These are phyloP conservation scores for Talinum fruticosum DNA, from an alignment of 148 eudicot genomes.

Conservation along the genomic window DNA sequence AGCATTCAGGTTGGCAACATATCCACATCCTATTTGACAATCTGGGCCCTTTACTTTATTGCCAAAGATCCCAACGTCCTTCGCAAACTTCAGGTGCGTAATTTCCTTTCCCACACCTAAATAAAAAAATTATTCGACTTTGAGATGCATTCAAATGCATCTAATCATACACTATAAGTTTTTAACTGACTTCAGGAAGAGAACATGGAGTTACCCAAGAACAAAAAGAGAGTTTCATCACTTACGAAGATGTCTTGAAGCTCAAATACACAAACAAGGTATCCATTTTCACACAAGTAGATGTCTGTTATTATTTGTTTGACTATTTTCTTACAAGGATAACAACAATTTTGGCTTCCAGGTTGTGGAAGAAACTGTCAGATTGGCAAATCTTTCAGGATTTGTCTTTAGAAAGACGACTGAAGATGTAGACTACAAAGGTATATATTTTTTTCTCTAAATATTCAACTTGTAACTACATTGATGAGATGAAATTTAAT, in stretches of 20 bases:
- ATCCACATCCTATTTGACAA: not conserved
- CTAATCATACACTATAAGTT: not conserved
- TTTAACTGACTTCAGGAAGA: not conserved
- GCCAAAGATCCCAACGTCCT: not conserved
- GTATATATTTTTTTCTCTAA: not conserved
- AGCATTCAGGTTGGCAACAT: not conserved
- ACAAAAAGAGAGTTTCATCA: not conserved
- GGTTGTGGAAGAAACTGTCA: not conserved
- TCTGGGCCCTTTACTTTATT: not conserved
- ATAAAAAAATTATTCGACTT: not conserved
- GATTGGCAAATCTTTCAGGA: not conserved
- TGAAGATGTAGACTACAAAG: not conserved
- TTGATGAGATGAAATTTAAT: no score
- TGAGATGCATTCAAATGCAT: not conserved
- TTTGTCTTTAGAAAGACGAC: not conserved
- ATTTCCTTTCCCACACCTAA: not conserved
- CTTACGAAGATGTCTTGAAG: not conserved
- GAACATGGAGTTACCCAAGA: not conserved
- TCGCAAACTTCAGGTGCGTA: not conserved
- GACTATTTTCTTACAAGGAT: no score
- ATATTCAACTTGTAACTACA: no score
- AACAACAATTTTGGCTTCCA: not conserved
- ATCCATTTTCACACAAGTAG: not conserved
- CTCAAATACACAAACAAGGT: constrained; percentile 3
- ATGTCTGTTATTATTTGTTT: not conserved